Evolutionary conservation across 2,329 filamentous ascomycete genomes (phyloP), one percentile per base, ranked within the genome.

Genomic region (Didymella lethalis): DNA sequence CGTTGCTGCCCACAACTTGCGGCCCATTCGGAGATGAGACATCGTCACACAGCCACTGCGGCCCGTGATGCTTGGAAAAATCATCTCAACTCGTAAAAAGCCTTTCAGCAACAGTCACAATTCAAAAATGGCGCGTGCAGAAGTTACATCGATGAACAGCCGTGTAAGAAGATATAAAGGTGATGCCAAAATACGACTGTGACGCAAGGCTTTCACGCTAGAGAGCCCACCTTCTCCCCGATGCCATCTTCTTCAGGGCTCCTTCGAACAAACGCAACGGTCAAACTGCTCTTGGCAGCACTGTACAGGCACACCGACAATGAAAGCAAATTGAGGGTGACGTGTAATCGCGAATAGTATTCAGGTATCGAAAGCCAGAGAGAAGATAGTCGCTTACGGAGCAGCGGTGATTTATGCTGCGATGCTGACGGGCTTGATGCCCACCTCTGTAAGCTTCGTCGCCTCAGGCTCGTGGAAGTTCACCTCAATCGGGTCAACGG

Each of bases 341-440:
- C 23, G 23, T 23, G 23, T 23, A 23, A 23, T 23, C 3, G 2
- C 3, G 23, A 23, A 23, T 23, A 23, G 23, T 23, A 23, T 23
- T 23, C 11, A 18, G 8, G 18, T 32, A 26, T 31, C n/a, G 18
- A 40, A 25, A 25, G n/a, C 46, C 23, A 31, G 18, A 26, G 38
- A 14, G 31, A 14, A 16, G 44, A 31, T 7, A 31, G 20, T n/a
- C 14, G 34, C 14, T 20, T 28, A 12, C 44, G n/a, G 32, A 20
- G 44, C 45, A 55, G 43, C 49, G 38, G 32, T 40, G 48, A 32
- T 46, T 52, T 54, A 70, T 47, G 68, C 73, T 25, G 64, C 57
- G 26, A 65, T 64, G 48, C 69, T 63, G 38, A 75, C 69, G 29
- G 68, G 64, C 61, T 75, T 67, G 10, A 75, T 63, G 0, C 71